Percentiles rank a stretch among this genome's conserved stretches.
phyloP scores from a whole-genome alignment of 805 yeast genomes.

The Citeromyces matritensis region DNA sequence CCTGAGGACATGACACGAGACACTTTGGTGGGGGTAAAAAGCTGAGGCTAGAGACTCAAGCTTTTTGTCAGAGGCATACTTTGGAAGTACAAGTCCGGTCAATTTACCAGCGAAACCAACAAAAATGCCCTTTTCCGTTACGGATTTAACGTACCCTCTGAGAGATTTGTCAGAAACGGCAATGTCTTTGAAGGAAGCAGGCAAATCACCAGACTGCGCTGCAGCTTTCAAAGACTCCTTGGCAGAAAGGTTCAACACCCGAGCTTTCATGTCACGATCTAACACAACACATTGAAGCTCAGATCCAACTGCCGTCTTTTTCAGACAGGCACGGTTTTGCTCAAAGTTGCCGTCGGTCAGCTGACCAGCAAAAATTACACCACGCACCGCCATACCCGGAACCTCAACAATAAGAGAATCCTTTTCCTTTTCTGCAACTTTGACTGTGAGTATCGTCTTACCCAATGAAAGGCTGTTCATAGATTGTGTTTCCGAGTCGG shows the following conservation, averaged over 20 bases:
- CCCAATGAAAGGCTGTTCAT: slow-evolving; percentile 42
- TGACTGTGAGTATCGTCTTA: slow-evolving; percentile 39
- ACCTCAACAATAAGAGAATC: slow-evolving; percentile 59
- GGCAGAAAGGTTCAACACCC: slow-evolving; percentile 45
- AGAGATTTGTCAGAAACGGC: slow-evolving; percentile 27
- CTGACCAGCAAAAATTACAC: slow-evolving; percentile 63
- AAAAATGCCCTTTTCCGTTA: slow-evolving; percentile 71
- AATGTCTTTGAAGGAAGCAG: slow-evolving; percentile 45
- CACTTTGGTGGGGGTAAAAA: slow-evolving; percentile 56
- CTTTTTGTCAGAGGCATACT: slow-evolving; percentile 43
- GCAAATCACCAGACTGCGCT: slow-evolving; percentile 38
- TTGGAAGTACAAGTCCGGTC: slow-evolving; percentile 72
- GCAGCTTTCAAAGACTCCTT: slow-evolving; percentile 57
- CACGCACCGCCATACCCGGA: slow-evolving; percentile 35
- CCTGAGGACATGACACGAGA: slow-evolving; percentile 49
- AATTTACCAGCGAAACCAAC: slow-evolving; percentile 68
- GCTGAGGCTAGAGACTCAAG: slow-evolving; percentile 35
- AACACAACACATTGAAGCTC: slow-evolving; percentile 44
- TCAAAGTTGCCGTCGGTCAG: slow-evolving; percentile 64
- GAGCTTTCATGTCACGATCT: slow-evolving; percentile 46
- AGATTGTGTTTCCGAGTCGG: slow-evolving; percentile 27
- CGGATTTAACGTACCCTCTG: slow-evolving; percentile 66
- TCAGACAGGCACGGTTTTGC: slow-evolving; percentile 51
- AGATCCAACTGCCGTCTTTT: slow-evolving; percentile 50
- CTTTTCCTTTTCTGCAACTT: slow-evolving; percentile 60